Evolutionary conservation across 768 basidiomycete genomes (phyloP).

Genomic region (Paxillus involutus): DNA sequence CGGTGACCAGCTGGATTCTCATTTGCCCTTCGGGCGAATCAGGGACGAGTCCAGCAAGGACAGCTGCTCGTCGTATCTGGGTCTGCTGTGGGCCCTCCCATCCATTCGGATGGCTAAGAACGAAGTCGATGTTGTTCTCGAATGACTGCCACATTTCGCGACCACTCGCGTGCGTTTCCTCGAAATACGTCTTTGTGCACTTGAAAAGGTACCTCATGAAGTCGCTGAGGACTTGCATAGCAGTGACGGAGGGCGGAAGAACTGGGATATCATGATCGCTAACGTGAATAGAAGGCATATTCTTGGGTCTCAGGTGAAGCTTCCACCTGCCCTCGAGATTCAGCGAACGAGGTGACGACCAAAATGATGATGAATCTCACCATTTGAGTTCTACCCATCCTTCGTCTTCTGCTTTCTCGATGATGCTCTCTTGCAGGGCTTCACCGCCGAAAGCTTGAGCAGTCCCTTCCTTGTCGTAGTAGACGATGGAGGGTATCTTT

Average conservation of each 20-base stretch:
- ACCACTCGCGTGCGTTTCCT: constrained; percentile 46
- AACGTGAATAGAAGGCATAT: constrained; percentile 20
- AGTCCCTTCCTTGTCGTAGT: constrained; percentile 42
- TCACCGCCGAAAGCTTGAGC: constrained; percentile 46
- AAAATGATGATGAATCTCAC: constrained; percentile 9
- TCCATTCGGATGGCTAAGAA: constrained; percentile 49
- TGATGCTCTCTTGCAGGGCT: constrained; percentile 37
- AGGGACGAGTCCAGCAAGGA: constrained; percentile 39
- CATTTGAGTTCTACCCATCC: constrained; percentile 30
- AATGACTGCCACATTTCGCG: constrained; percentile 41
- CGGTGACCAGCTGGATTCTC: constrained; percentile 46
- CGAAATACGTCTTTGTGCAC: constrained; percentile 43
- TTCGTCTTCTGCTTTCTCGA: constrained; percentile 41
- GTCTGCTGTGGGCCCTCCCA: constrained; percentile 47
- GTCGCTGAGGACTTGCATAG: constrained; percentile 46
- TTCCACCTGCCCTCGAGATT: constrained; percentile 31
- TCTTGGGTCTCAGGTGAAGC: constrained; percentile 33
- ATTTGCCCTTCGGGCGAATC: constrained; percentile 35
- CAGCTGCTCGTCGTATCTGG: constrained; percentile 44
- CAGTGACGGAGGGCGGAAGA: constrained; percentile 43
- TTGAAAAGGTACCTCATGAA: constrained; percentile 47
- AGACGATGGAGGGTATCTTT: constrained; percentile 51
- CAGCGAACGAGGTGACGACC: not conserved
- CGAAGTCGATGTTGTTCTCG: constrained; percentile 40
- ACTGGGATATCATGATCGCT: constrained; percentile 36